Base-by-base conservation (phyloP, 805 yeast species). In the Yarrowia sp. region DNA sequence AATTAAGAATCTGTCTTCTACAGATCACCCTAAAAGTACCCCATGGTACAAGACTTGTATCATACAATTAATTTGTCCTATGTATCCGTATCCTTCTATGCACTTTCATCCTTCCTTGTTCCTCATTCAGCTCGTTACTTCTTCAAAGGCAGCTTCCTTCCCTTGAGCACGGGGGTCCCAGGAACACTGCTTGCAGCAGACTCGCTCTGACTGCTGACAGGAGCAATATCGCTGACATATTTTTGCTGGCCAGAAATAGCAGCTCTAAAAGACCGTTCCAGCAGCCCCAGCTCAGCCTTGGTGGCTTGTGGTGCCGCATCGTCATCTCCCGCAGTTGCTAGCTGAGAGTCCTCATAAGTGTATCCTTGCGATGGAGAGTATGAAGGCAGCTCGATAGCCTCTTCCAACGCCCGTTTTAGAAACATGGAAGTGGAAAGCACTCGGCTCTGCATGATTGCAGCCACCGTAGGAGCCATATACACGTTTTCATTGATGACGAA, bases 401-500 rank as follows among this genome's bases (percentile, higher is more conserved):
- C 74, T 16, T 77, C 73, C 46, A 86, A 71, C 0, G 88, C 83
- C 33, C 81, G 78, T 24, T 80, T 76, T 44, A 87, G 70, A 65
- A 76, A 72, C 56, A 73, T 71, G 8, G 77, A 76, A 2, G 86
- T 78, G 44, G 87, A 80, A 68, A 86, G 76, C 35, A 91, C 75
- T 66, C 98, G 78, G 36, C 92, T 86, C 19, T 89, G 83, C 7
- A 93, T 78, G 2, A 92, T 82, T 40, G 89, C 86, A 71, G 86
- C 85, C 0, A 90, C 81, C 17, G 84, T 78, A 0, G 98, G 98
- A 0, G 97, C 88, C 85, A 90, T 93, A 76, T 92, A 95, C 1
- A 95, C 88, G 71, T 90, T 92, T 19, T 96, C 96, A 4, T 97
- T 97, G 43, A 92, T 85, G 52, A 93, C 87, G 74, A 90, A 93